A percentile compares a stretch with the other conserved stretches of the same genome.
Evolutionary conservation across 345 rosid species (phyloP).

Genomic region (Salix udensis): DNA sequence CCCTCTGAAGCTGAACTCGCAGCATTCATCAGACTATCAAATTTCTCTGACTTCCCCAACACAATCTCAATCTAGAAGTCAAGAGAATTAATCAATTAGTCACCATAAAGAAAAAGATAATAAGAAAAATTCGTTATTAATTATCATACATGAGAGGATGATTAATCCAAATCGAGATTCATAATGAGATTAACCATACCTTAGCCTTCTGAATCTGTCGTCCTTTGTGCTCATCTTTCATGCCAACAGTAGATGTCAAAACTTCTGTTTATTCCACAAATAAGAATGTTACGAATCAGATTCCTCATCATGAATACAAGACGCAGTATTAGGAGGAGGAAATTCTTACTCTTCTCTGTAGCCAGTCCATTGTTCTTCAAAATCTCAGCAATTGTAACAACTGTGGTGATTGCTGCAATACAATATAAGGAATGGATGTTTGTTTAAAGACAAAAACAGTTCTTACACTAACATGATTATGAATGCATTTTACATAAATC

Average conservation of each 20-base stretch:
- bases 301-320: neutral
- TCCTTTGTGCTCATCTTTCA: constrained; percentile 84
- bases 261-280: constrained; percentile 44
- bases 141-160: neutral
- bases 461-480: neutral
- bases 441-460: neutral
- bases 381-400: constrained; percentile 65
- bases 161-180: neutral
- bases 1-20: constrained; percentile 19
- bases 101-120: neutral
- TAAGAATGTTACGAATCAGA: neutral
- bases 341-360: constrained; percentile 67
- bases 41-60: constrained; percentile 68
- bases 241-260: constrained; percentile 75
- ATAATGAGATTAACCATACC: constrained; percentile 26
- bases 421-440: neutral
- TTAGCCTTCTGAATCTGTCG: constrained; percentile 78
- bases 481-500: neutral
- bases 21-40: constrained; percentile 54
- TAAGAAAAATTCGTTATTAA: neutral
- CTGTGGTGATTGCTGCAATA: constrained; percentile 23
- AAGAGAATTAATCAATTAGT: neutral
- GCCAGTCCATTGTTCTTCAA: constrained; percentile 89
- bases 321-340: neutral
- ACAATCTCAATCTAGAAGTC: constrained; percentile 65